phyloP scores from a whole-genome alignment of 2,329 filamentous ascomycete genomes.

The Akanthomyces uredinophilus region DNA sequence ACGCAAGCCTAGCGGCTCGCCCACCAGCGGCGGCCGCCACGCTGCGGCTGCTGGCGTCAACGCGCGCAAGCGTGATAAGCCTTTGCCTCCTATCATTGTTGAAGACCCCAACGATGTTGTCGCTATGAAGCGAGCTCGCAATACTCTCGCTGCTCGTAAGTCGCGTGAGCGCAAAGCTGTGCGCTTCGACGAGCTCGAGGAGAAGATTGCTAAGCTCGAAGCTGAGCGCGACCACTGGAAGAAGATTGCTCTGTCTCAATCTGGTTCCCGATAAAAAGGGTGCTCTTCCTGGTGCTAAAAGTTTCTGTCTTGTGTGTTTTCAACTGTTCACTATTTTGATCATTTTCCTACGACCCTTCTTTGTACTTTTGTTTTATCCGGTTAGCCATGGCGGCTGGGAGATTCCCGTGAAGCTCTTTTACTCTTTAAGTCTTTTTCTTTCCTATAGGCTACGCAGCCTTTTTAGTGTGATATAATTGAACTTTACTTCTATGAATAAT shows the following conservation, averaged over 20 bases:
- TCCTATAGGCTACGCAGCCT: background rate
- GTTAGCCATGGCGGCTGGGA: conserved; percentile 14
- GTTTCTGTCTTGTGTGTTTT: conserved; percentile 19
- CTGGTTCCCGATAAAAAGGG: conserved; percentile 28
- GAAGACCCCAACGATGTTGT: conserved; percentile 67
- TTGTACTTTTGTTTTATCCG: conserved; percentile 5
- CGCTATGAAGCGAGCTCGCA: conserved; percentile 90
- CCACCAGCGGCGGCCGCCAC: conserved; percentile 48
- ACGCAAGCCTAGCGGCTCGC: conserved; percentile 45
- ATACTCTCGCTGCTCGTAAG: conserved; percentile 89
- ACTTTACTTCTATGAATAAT: background rate
- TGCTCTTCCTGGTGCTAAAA: conserved; percentile 16
- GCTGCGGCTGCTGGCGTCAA: conserved; percentile 66
- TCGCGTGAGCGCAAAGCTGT: conserved; percentile 82
- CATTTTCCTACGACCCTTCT: background rate
- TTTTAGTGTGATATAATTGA: conserved; percentile 13
- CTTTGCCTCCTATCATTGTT: conserved; percentile 71
- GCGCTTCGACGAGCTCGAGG: conserved; percentile 69
- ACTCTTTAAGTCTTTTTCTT: background rate
- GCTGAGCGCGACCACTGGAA: conserved; percentile 64
- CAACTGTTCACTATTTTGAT: background rate
- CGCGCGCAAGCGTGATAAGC: conserved; percentile 73
- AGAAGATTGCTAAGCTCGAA: conserved; percentile 64
- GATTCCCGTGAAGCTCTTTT: conserved; percentile 2
- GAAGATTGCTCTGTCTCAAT: conserved; percentile 43